A percentile compares a stretch with the other conserved stretches of the same genome.
Conservation (phyloP, 352 stramenopile species). For the Halophytophthora polymorphica region DNA sequence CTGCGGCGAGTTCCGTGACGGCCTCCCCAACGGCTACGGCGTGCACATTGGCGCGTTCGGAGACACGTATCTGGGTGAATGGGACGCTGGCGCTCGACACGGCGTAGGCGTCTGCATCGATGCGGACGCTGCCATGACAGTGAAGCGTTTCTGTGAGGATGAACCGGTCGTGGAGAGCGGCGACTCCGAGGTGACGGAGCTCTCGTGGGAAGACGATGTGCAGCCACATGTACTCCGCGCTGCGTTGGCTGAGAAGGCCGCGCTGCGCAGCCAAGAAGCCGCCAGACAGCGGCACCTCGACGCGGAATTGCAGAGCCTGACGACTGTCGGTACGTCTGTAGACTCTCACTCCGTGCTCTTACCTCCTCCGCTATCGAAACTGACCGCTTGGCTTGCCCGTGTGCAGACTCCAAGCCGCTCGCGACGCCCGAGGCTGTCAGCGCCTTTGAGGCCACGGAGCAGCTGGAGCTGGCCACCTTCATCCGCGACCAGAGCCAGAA, state of each 20-base stretch:
- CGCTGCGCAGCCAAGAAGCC: constrained; percentile 31
- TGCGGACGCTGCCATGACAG: constrained; percentile 20
- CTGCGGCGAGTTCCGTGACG: constrained; percentile 31
- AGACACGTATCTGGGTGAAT: constrained; percentile 42
- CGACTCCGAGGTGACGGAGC: constrained; percentile 7
- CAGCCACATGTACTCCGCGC: constrained; percentile 29
- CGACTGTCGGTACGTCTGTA: constrained; percentile 21
- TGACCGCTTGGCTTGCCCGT: not conserved
- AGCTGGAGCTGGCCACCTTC: constrained; percentile 29
- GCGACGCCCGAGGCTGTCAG: constrained; percentile 22
- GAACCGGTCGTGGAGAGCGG: constrained; percentile 6
- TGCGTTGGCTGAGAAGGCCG: constrained; percentile 35
- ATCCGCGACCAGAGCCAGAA: constrained; percentile 20
- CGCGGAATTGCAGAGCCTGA: constrained; percentile 26
- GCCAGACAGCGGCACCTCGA: constrained; percentile 33
- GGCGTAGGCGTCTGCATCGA: constrained; percentile 39
- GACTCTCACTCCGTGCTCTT: constrained; percentile 13
- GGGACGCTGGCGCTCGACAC: constrained; percentile 31
- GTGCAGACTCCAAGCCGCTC: constrained; percentile 22
- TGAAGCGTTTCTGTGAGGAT: constrained; percentile 28
- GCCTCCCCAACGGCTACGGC: constrained; percentile 31
- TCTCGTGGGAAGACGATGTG: constrained; percentile 14
- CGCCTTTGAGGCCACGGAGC: constrained; percentile 26
- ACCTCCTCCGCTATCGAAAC: no score
- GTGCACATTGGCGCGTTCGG: constrained; percentile 43